Conservation (phyloP, 257 asterid genomes). For the Solanum etuberosum region DNA sequence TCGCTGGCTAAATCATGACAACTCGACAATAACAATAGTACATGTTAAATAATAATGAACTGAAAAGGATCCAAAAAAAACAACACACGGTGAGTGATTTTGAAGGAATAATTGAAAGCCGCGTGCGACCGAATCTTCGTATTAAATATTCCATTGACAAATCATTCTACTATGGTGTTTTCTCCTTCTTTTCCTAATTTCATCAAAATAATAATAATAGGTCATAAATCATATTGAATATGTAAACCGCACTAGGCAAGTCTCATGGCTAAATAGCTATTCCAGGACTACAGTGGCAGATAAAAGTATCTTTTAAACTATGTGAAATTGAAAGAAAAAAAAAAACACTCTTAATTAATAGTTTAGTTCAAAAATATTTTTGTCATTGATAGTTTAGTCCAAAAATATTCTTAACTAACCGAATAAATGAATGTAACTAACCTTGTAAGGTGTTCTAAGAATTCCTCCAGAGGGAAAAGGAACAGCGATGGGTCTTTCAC, state of each 20-base stretch:
- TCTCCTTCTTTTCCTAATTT: neutral
- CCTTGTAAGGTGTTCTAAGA: conserved; percentile 65
- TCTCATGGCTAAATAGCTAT: neutral
- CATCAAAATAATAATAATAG: too few species aligned
- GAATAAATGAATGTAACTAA: neutral
- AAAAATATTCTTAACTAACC: neutral
- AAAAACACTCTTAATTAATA: too few species aligned
- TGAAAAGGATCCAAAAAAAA: neutral
- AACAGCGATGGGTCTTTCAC: conserved; percentile 60
- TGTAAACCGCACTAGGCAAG: too few species aligned
- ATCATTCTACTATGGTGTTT: neutral
- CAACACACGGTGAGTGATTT: neutral
- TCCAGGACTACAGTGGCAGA: too few species aligned
- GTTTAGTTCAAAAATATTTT: too few species aligned
- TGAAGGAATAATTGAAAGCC: neutral
- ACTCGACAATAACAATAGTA: neutral
- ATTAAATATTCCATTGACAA: neutral
- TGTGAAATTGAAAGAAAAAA: neutral
- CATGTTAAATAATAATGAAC: neutral
- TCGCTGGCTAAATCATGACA: neutral
- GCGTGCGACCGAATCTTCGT: neutral
- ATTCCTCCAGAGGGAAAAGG: conserved; percentile 32
- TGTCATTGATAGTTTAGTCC: too few species aligned
- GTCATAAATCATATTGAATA: neutral
- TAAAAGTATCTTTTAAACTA: too few species aligned